Conservation (phyloP, 305 asterid genomes). For the Fraxinus platypoda region DNA sequence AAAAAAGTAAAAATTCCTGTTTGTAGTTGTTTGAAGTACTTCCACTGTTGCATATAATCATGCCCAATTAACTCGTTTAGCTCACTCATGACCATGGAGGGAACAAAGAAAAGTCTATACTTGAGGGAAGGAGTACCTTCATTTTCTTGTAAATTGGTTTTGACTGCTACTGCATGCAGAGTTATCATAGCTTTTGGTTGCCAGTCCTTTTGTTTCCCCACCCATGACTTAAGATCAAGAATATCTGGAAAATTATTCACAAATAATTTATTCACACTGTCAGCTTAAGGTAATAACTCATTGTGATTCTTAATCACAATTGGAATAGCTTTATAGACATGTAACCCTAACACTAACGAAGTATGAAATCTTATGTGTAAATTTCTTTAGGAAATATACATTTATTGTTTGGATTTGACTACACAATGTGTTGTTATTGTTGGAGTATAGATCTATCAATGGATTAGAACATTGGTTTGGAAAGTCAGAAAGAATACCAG, state of each 20-base stretch:
- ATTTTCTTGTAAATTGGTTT: slow-evolving; percentile 83
- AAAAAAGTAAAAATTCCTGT: background rate
- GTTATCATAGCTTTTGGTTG: slow-evolving; percentile 81
- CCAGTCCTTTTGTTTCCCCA: slow-evolving; percentile 72
- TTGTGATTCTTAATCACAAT: background rate
- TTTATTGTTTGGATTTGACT: background rate
- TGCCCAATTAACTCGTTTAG: background rate
- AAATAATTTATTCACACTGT: slow-evolving; percentile 4
- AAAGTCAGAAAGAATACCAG: slow-evolving; percentile 44
- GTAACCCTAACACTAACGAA: background rate
- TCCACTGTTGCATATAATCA: background rate
- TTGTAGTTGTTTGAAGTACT: background rate
- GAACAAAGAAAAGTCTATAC: background rate
- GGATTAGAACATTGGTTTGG: background rate
- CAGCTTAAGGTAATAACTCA: background rate
- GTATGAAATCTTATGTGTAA: background rate
- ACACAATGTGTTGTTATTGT: background rate
- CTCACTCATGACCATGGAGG: background rate
- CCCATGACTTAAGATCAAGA: slow-evolving; percentile 83
- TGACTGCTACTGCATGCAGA: slow-evolving; percentile 77
- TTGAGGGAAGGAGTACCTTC: slow-evolving; percentile 53
- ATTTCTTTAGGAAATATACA: background rate
- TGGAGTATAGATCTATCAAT: background rate
- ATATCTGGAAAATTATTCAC: slow-evolving; percentile 46
- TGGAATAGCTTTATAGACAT: background rate